Base-by-base conservation (phyloP, 176 grass and related monocot species). In the Juncus effusus region DNA sequence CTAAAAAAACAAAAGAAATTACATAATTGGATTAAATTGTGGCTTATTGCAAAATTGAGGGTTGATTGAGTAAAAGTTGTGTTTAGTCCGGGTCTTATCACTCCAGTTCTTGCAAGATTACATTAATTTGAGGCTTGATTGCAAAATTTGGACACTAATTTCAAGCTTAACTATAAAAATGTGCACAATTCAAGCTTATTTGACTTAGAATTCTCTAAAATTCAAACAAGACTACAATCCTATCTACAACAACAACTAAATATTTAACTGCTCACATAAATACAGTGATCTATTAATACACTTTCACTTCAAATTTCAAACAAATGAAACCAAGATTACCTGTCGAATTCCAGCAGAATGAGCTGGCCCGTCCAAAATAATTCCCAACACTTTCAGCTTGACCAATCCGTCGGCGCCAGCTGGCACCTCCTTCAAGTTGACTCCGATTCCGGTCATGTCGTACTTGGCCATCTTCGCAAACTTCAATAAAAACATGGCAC, bases 381-480 rank as follows among this genome's bases (percentile, higher is more conserved):
- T 73, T 51, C 94, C 94, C 72, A 93, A 81, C 71, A 99, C 88
- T 79, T 93, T 84, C 88, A 99, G 76, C 64, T 80, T 99, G 53
- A 84, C 67, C 63, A 72, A 79, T 50, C 94, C 83, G 49, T 80
- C 82, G 49, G 56, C 67, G 9, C 44, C 44, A 70, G 86, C 80
- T 16, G 78, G 85, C 63, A 99, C 67, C 77, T 93, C 88, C 64
- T 86, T 89, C 81, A 99, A 65, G 78, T 99, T 93, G 71, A 93
- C 56, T 76, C 88, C 94, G 74, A 99, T 82, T 11, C 94, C 83
- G 10, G 80, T 99, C 65, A 99, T 80, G 62, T 99, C 88, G 68
- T 99, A 93, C 71, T 99, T 99, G 11, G 80, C 84, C 94, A 99
- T 99, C 78, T 93, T 93, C 10, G 85, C 85, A 74, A 99, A 99